Evolutionary conservation across 2,329 filamentous ascomycete genomes (phyloP), one percentile per base, ranked within the genome.

Genomic region (Penicillium thymicola): DNA sequence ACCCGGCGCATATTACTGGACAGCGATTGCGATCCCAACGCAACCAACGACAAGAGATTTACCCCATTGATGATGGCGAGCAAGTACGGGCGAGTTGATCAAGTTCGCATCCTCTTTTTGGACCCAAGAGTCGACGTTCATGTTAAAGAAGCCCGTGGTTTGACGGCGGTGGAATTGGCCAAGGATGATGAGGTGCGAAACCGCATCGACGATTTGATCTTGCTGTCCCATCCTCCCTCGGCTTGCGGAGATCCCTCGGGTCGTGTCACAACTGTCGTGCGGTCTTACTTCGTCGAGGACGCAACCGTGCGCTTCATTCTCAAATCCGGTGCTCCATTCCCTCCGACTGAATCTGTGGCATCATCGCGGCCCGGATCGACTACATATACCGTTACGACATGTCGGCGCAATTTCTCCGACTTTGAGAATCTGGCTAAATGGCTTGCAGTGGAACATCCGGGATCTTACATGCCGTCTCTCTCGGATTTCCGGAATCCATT

Each of bases 101-200:
- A 96, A 80, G 93, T 99, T 18, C 83, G 92, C 57, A 87, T 88
- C 10, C 81, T 99, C 6, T 97, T 96, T 72, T 84, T 88, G 41
- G 94, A 99, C 70, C 85, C 90, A 25, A 82, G 95, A 65, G 91
- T 97, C 5, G 94, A 99, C 70, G 77, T 93, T 14, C 86, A 88
- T 41, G 85, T 92, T 30, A 89, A 89, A 72, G 95, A 99, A 71
- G 76, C 90, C 16, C 85, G 94, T 57, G 94, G 94, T 0, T 80
- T 99, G 65, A 97, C 93, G 8, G 94, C 94, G 8, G 92, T 97
- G 7, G 94, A 99, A 74, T 81, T 99, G 45, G 94, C 95, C 48
- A 99, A 99, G 72, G 95, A 99, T 67, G 94, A 99, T 70, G 94
- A 99, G 65, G 90, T 99, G 27, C 86, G 94, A 38, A 99, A 97